Evolutionary conservation across 108 stramenopile genomes (phyloP).

Genomic region (Cyclostephanos tholiformis): DNA sequence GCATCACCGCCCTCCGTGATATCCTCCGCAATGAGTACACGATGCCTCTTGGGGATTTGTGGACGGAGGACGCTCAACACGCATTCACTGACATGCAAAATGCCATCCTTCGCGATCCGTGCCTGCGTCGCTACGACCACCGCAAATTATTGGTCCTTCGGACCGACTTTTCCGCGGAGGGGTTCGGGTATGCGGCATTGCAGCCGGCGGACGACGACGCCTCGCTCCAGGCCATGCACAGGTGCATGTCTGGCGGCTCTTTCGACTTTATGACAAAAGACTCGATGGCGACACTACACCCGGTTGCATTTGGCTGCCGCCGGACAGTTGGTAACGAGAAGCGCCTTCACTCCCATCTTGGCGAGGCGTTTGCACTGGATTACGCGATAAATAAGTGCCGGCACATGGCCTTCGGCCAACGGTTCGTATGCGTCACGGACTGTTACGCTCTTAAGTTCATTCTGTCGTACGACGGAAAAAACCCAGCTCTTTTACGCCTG

Average conservation of each 20-base stretch:
- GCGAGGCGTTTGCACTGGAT: conserved; percentile 3
- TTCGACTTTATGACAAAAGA: not conserved
- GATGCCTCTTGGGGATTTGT: not conserved
- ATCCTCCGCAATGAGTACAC: not conserved
- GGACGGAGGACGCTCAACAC: not conserved
- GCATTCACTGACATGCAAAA: not conserved
- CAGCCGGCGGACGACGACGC: not conserved
- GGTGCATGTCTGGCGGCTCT: not conserved
- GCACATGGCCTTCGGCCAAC: not conserved
- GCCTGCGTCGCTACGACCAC: not conserved
- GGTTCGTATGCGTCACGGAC: conserved; percentile 4
- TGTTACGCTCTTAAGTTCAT: conserved; percentile 14
- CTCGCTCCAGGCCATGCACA: not conserved
- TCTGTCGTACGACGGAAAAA: not conserved
- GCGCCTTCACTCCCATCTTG: conserved; percentile 11
- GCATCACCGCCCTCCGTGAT: not conserved
- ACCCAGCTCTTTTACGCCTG: too few relatives aligned
- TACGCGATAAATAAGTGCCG: not conserved
- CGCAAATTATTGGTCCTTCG: not conserved
- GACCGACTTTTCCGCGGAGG: not conserved
- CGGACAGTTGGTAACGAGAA: not conserved
- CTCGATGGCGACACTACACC: not conserved
- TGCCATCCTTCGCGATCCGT: conserved; percentile 10
- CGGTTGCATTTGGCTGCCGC: conserved; percentile 3
- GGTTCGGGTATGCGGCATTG: not conserved